phyloP scores from a whole-genome alignment of 768 basidiomycete species.

The Lenzites betulinus region DNA sequence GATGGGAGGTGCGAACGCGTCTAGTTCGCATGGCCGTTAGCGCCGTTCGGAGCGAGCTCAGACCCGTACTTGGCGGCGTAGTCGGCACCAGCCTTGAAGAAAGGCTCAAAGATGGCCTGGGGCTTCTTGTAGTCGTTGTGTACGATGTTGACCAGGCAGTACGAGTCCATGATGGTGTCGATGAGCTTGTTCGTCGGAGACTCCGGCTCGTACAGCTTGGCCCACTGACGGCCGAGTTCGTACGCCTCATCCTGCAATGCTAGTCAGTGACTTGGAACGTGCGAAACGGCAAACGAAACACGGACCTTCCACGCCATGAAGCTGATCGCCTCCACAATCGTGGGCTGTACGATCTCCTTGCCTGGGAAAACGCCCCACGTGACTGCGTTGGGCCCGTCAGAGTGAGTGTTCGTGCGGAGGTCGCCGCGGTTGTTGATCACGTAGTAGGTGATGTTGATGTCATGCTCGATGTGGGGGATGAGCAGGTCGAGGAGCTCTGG shows the following conservation, averaged over 20 bases:
- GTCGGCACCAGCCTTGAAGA: conserved; percentile 75
- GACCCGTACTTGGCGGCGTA: conserved; percentile 41
- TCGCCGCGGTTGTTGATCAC: conserved; percentile 97
- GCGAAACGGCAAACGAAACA: conserved; percentile 1
- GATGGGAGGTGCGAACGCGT: conserved; percentile 15
- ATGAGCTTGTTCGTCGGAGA: conserved; percentile 78
- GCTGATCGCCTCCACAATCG: conserved; percentile 94
- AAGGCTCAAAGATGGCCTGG: conserved; percentile 84
- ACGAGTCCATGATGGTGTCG: conserved; percentile 75
- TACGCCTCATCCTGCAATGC: conserved; percentile 82
- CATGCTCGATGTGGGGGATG: conserved; percentile 80
- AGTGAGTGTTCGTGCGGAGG: conserved; percentile 90
- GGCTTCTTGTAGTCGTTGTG: conserved; percentile 93
- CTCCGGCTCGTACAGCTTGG: conserved; percentile 76
- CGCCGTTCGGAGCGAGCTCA: conserved; percentile 27
- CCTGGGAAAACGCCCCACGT: conserved; percentile 99
- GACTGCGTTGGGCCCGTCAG: conserved; percentile 96
- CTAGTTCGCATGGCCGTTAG: conserved; percentile 28
- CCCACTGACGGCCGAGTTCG: conserved; percentile 92
- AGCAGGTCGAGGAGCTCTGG: conserved; percentile 72
- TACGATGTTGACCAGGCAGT: conserved; percentile 90
- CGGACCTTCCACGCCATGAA: conserved; percentile 98
- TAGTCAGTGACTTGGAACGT: neutral
- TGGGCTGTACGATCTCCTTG: conserved; percentile 95
- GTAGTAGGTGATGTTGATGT: conserved; percentile 91